Evolutionary conservation across 495 filamentous ascomycete species (phyloP), one percentile per base, ranked within the genome.

Genomic region (Articulospora tetracladia): DNA sequence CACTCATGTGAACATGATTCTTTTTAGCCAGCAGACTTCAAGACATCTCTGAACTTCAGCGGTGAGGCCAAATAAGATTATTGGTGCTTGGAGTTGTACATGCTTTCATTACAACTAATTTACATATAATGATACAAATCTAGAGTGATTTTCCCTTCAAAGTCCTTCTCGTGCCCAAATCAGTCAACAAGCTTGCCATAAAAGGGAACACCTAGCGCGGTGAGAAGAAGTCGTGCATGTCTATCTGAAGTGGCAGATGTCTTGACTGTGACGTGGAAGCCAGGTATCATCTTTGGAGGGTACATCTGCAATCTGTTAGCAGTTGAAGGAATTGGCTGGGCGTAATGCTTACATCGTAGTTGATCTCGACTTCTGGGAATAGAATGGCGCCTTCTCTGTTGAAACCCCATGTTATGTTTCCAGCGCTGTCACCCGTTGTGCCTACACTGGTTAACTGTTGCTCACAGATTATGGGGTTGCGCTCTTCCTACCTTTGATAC

Each of bases 291-390:
- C 77, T 89, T 91, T 24, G 89, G 82, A 22, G 92, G 91, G 70
- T 95, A 96, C 79, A 77, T 72, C 79, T 86, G 64, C 28, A 60
- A 22, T 23, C 19, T 39, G 28, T 62, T 61, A 47, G 58, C 0
- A 20, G 44, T 50, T 52, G 55, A 15, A 59, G 58, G 44, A 62
- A 13, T 8, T 12, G n/a, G n/a, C n/a, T 48, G 50, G 10, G 23
- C 52, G 25, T 25, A 28, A 59, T 47, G 84, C 92, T 83, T 74
- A 97, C 92, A 74, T 92, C 88, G 69, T 92, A 93, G 74, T 96
- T 95, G 46, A 88, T 81, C 72, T 96, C 92, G 55, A 98, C 81
- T 76, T 98, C 94, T 0, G 95, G 95, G 73, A 97, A 98, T 53
- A 89, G 68, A 56, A 86, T 83, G 55, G 97, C 82, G 41, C 82